Evolutionary conservation across 371 early-diverging fungal species (phyloP).

Genomic region (Ordospora colligata): DNA sequence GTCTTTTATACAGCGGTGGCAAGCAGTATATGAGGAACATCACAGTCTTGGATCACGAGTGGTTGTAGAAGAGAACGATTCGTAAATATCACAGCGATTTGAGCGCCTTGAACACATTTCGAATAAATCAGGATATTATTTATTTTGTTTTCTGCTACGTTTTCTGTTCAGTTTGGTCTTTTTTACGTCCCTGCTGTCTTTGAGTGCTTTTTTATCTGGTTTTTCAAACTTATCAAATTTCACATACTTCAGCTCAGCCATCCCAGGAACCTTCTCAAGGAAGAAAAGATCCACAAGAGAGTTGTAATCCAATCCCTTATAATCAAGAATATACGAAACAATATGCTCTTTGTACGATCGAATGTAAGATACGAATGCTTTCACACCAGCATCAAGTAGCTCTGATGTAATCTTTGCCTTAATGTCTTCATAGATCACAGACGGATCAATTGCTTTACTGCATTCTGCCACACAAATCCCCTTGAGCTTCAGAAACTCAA

Average conservation of each 20-base stretch:
- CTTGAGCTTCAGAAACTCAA: conserved; percentile 47
- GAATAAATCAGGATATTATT: not conserved
- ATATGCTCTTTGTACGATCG: conserved; percentile 60
- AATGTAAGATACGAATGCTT: conserved; percentile 60
- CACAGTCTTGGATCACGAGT: conserved; percentile 31
- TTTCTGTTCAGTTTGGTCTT: not conserved
- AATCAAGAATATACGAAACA: conserved; percentile 54
- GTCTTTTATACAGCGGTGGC: conserved; percentile 23
- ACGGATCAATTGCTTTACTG: not conserved
- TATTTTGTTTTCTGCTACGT: not conserved
- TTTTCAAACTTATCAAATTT: conserved; percentile 35
- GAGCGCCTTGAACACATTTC: not conserved
- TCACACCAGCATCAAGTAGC: conserved; percentile 22
- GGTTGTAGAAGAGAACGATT: not conserved
- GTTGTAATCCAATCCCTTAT: conserved; percentile 53
- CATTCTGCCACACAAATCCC: conserved; percentile 17
- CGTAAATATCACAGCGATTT: not conserved
- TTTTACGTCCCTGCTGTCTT: not conserved
- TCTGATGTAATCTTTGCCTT: conserved; percentile 4
- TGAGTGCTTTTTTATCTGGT: not conserved
- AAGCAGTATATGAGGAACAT: conserved; percentile 39
- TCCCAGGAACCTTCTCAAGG: conserved; percentile 50
- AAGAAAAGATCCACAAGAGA: conserved; percentile 42
- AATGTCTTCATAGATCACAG: not conserved
- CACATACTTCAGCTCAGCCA: conserved; percentile 49